Conservation (phyloP, 2,329 filamentous ascomycete genomes). For the Plenodomus biglobosus region DNA sequence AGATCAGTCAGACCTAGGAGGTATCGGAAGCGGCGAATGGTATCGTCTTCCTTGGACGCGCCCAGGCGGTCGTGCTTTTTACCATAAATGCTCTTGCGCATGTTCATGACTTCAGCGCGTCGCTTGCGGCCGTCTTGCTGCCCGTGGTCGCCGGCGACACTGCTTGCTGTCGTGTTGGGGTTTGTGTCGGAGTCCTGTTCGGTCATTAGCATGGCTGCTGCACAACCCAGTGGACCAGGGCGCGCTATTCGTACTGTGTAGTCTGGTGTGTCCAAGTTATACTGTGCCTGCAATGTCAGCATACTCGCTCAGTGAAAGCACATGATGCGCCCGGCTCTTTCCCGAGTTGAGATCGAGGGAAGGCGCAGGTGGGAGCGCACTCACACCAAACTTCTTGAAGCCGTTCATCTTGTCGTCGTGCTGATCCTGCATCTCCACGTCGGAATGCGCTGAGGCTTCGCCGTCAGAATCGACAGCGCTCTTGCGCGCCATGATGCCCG, state of each 20-base stretch:
- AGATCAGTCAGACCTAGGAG: constrained; percentile 92
- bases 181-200: constrained; percentile 65
- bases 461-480: constrained; percentile 40
- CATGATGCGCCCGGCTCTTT: neutral
- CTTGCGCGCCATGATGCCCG: constrained; percentile 46
- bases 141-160: constrained; percentile 72
- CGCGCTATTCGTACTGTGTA: constrained; percentile 54
- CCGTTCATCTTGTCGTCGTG: constrained; percentile 35
- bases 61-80: constrained; percentile 92
- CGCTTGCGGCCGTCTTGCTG: constrained; percentile 76
- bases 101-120: constrained; percentile 81
- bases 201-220: neutral
- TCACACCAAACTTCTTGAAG: constrained; percentile 42
- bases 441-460: constrained; percentile 42
- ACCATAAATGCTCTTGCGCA: constrained; percentile 88
- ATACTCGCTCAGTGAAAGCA: neutral
- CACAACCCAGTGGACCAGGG: neutral
- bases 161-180: constrained; percentile 74
- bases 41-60: constrained; percentile 97
- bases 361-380: constrained; percentile 13
- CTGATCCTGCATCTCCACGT: constrained; percentile 44
- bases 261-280: constrained; percentile 62
- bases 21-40: constrained; percentile 90
- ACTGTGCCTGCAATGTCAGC: constrained; percentile 42
- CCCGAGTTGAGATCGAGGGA: constrained; percentile 1